Evolutionary conservation across 2,329 filamentous ascomycete species (phyloP), one percentile per base, ranked within the genome.

Genomic region (Alternaria panax): DNA sequence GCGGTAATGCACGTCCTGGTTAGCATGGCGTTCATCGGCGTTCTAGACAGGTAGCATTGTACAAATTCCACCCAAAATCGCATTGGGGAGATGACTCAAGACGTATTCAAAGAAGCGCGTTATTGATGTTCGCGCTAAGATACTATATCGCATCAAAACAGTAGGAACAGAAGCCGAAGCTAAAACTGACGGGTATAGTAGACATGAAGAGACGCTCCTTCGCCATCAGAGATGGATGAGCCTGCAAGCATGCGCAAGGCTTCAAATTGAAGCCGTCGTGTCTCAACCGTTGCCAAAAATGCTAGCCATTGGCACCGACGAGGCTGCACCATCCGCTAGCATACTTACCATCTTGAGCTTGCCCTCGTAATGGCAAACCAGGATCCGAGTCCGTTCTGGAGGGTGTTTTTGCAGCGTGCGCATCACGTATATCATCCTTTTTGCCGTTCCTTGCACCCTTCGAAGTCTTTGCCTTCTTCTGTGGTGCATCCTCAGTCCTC

Each of bases 11-110:
- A 38, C 28, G n/a, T 14, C 34, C 25, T 36, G 9, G 25, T 60
- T 52, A 68, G 67, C 67, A 67, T 53, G 66, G 68, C 66, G 63
- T 72, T 66, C 18, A 42, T 43, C 32, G 57, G 58, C 53, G 53
- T 58, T 47, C 30, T 59, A 25, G 45, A 48, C 8, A 6, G 30
- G 30, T 25, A 48, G 20, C 45, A 25, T 25, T 48, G 45, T 48
- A 34, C 9, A 14, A 38, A 38, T 24, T 40, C 24, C 28, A 16
- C 24, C 47, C 20, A 32, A 24, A 28, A 32, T 22, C 32, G 36
- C 12, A 61, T 16, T 5, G 14, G 14, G 30, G 6, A 28, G 14
- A 25, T 14, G 5, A 8, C n/a, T n/a, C 0, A 4, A 18, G 5
- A 16, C 36, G 30, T 34, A 48, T 34, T 3, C 8, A 12, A 34